Percentiles rank a stretch among this genome's conserved stretches.
These are phyloP conservation scores for Priceomyces melissophilus DNA, from an alignment of 805 yeast genomes.

Conservation along the genomic window DNA sequence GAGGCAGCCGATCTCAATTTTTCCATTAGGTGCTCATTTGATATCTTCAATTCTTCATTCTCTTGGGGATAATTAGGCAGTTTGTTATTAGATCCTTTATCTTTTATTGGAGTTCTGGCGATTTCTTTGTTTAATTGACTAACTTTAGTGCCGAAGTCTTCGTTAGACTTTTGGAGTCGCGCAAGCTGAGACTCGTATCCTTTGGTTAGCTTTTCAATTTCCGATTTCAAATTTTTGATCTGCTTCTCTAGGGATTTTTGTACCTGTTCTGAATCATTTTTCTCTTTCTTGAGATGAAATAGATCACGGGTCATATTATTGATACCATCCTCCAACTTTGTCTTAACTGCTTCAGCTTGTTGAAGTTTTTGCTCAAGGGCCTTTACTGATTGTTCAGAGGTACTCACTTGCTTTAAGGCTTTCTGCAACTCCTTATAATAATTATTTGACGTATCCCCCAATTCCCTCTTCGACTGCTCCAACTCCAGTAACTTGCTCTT, in stretches of 20 bases:
- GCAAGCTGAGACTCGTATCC: constrained; percentile 18
- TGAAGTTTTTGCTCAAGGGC: constrained; percentile 30
- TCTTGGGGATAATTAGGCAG: constrained; percentile 19
- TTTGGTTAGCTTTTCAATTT: constrained; percentile 30
- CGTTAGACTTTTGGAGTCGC: constrained; percentile 19
- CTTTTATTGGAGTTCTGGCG: constrained; percentile 18
- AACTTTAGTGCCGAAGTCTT: constrained; percentile 21
- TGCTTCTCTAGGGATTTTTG: constrained; percentile 44
- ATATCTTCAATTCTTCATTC: constrained; percentile 25
- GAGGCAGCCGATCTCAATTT: constrained; percentile 39
- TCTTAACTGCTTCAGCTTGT: constrained; percentile 41
- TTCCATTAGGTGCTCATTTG: constrained; percentile 37
- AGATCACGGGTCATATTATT: constrained; percentile 88
- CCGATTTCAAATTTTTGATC: constrained; percentile 22
- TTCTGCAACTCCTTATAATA: constrained; percentile 31
- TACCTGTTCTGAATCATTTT: constrained; percentile 46
- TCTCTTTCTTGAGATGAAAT: constrained; percentile 59
- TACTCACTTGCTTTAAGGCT: constrained; percentile 21
- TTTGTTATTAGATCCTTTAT: constrained; percentile 15
- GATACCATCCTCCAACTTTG: constrained; percentile 78
- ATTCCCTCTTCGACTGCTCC: constrained; percentile 28
- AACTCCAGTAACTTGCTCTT: constrained; percentile 18
- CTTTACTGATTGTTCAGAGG: constrained; percentile 22
- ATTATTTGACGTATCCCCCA: constrained; percentile 26
- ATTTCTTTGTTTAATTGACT: constrained; percentile 18